Conservation (phyloP, 2,329 filamentous ascomycete genomes). For the Aureobasidium leucospermi region DNA sequence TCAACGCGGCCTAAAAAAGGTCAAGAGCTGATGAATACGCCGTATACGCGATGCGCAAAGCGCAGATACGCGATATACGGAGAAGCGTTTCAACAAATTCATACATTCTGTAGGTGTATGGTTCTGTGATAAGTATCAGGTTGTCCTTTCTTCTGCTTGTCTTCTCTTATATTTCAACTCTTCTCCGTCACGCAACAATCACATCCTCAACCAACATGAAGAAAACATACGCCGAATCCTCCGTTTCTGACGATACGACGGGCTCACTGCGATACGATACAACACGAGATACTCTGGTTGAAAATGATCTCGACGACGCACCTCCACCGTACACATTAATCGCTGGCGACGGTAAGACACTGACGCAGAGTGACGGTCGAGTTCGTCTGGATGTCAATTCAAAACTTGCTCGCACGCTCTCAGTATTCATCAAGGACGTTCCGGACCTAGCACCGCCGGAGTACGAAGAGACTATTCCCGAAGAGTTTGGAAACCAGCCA, state of each 20-base stretch:
- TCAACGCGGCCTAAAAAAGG: too few relatives aligned
- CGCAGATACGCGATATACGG: conserved; percentile 1
- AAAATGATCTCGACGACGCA: not conserved
- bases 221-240: not conserved
- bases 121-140: not conserved
- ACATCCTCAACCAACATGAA: too few relatives aligned
- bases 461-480: not conserved
- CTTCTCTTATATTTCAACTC: too few relatives aligned
- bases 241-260: not conserved
- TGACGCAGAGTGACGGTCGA: not conserved
- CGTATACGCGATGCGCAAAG: not conserved
- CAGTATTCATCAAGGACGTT: not conserved
- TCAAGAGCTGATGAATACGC: conserved; percentile 1
- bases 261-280: not conserved
- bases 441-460: not conserved
- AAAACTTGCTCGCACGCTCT: conserved; percentile 1
- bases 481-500: not conserved
- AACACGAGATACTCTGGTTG: not conserved
- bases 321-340: not conserved
- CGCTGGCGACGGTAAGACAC: not conserved
- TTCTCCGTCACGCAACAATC: too few relatives aligned
- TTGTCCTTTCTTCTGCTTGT: too few relatives aligned
- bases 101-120: not conserved
- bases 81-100: not conserved
- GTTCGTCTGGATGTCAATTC: not conserved